Evolutionary conservation across 805 yeast species (phyloP).

Genomic region (Cyberlindnera meyerae): DNA sequence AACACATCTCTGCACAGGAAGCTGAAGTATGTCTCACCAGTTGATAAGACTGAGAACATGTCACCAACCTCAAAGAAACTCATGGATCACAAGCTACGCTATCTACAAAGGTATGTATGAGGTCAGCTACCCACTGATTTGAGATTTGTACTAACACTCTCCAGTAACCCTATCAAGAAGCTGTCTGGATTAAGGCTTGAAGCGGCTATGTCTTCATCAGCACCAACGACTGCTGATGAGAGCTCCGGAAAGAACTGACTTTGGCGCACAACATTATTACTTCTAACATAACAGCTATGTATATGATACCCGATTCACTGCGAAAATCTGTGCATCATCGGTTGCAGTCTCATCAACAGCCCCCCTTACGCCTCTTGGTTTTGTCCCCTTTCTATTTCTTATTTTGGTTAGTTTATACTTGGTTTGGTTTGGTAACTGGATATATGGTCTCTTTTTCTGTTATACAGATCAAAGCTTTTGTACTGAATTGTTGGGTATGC

Average conservation of each 20-base stretch:
- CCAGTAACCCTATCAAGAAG: constrained; percentile 25
- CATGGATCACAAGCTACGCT: constrained; percentile 25
- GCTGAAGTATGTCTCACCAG: constrained; percentile 27
- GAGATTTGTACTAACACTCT: constrained; percentile 9
- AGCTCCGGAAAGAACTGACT: too few species aligned
- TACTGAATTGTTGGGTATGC: too few species aligned
- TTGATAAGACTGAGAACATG: constrained; percentile 26
- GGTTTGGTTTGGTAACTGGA: neutral
- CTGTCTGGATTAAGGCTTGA: constrained; percentile 25
- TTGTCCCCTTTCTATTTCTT: too few species aligned
- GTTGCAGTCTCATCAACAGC: too few species aligned
- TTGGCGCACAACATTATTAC: too few species aligned
- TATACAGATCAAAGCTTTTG: too few species aligned
- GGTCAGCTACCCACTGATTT: too few species aligned
- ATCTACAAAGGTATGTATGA: constrained; percentile 23
- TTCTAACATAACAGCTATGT: too few species aligned
- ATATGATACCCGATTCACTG: too few species aligned
- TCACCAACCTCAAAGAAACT: constrained; percentile 28
- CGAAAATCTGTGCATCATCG: too few species aligned
- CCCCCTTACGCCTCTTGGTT: too few species aligned
- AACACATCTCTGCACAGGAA: constrained; percentile 16
- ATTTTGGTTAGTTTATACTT: too few species aligned
- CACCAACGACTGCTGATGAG: constrained; percentile 1
- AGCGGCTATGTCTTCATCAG: constrained; percentile 12
- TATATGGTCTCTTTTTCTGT: neutral